phyloP scores from a whole-genome alignment of 164 flowering plant genomes.

The Buxus sempervirens region DNA sequence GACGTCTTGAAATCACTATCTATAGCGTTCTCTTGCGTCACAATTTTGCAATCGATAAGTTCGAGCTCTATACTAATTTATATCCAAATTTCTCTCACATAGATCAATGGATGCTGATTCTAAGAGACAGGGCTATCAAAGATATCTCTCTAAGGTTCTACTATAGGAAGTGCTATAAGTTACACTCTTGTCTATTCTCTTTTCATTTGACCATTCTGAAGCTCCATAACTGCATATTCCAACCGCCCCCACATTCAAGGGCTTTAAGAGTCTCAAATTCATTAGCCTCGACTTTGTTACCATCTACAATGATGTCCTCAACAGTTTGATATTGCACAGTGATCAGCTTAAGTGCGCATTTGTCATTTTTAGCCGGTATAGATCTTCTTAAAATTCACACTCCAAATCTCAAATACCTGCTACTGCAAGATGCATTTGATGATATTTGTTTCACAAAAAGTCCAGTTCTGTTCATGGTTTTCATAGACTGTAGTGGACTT shows the following conservation, averaged over 20 bases:
- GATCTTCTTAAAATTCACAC: constrained; percentile 5
- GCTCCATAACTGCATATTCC: constrained; percentile 52
- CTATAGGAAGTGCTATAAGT: constrained; percentile 17
- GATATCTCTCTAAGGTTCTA: constrained; percentile 23
- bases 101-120: constrained; percentile 66
- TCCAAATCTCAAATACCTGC: constrained; percentile 12
- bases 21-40: constrained; percentile 49
- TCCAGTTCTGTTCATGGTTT: not conserved
- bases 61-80: constrained; percentile 42
- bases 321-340: constrained; percentile 8
- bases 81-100: constrained; percentile 45
- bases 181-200: constrained; percentile 58
- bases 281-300: constrained; percentile 53
- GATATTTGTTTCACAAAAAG: no score
- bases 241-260: constrained; percentile 46
- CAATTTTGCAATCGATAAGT: constrained; percentile 65
- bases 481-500: not conserved
- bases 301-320: constrained; percentile 36
- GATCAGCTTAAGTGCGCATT: constrained; percentile 18
- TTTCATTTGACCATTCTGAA: constrained; percentile 49
- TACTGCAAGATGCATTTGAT: constrained; percentile 9
- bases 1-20: constrained; percentile 35
- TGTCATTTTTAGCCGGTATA: constrained; percentile 4
- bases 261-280: constrained; percentile 43
- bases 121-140: constrained; percentile 48